phyloP scores from a whole-genome alignment of 108 stramenopile genomes.

The Asterionellopsis glacialis region DNA sequence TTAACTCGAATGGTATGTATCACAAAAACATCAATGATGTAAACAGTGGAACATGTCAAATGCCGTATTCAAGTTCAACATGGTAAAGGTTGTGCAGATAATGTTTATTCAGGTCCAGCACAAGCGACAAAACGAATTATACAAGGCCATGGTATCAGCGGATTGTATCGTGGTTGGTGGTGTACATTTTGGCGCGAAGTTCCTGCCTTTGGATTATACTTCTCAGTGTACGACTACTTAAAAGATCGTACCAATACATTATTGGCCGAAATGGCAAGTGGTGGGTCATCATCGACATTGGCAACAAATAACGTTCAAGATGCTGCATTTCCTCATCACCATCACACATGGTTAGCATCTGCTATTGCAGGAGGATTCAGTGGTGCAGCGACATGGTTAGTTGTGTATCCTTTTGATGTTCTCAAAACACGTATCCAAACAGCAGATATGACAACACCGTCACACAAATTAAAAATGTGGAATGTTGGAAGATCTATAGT shows the following conservation, averaged over 20 bases:
- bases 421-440: slow-evolving; percentile 89
- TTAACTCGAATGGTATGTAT: too few relatives aligned
- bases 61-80: slow-evolving; percentile 83
- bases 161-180: slow-evolving; percentile 72
- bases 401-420: slow-evolving; percentile 89
- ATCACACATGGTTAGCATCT: slow-evolving; percentile 63
- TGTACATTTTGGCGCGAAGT: slow-evolving; percentile 75
- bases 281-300: slow-evolving; percentile 8
- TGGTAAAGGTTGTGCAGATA: slow-evolving; percentile 16
- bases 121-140: slow-evolving; percentile 47
- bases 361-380: slow-evolving; percentile 85
- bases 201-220: slow-evolving; percentile 90
- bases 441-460: slow-evolving; percentile 43
- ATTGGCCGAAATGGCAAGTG: slow-evolving; percentile 19
- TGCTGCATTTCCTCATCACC: too few relatives aligned
- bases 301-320: slow-evolving; percentile 22
- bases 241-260: slow-evolving; percentile 45
- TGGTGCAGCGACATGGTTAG: slow-evolving; percentile 81
- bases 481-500: slow-evolving; percentile 44
- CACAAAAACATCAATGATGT: slow-evolving; percentile 2
- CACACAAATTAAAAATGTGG: slow-evolving; percentile 29
- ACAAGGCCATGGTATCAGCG: slow-evolving; percentile 41
- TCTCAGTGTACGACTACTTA: slow-evolving; percentile 76
- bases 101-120: slow-evolving; percentile 47
- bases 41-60: slow-evolving; percentile 88